A percentile compares a stretch with the other conserved stretches of the same genome.
Conservation (phyloP, 2,329 filamentous ascomycete species). For the Beauveria sp. region DNA sequence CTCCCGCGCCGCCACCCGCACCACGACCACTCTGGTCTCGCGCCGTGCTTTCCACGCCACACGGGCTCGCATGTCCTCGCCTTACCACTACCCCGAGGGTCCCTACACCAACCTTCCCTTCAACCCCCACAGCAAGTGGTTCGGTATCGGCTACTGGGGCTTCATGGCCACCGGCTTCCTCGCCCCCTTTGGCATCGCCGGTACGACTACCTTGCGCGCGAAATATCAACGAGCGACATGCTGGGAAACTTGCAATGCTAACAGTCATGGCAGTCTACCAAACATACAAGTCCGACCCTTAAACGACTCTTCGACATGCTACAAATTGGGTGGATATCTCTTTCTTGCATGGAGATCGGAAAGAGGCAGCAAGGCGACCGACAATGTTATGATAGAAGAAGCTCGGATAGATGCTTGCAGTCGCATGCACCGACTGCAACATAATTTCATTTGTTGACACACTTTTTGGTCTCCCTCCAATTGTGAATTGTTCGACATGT, state of each 20-base stretch:
- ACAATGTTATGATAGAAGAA: slow-evolving; percentile 10
- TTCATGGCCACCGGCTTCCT: slow-evolving; percentile 54
- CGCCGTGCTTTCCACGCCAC: slow-evolving; percentile 94
- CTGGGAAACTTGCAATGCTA: slow-evolving; percentile 11
- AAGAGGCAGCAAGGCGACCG: background rate
- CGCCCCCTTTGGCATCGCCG: slow-evolving; percentile 55
- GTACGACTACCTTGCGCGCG: slow-evolving; percentile 30
- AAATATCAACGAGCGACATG: background rate
- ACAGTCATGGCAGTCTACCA: slow-evolving; percentile 37
- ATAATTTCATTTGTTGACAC: slow-evolving; percentile 13
- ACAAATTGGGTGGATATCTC: background rate
- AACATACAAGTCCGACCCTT: slow-evolving; percentile 32
- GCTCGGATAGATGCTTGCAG: slow-evolving; percentile 11
- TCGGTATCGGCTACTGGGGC: slow-evolving; percentile 73
- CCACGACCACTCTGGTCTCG: slow-evolving; percentile 62
- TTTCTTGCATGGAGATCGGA: background rate
- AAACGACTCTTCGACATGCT: slow-evolving; percentile 16
- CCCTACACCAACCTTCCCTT: slow-evolving; percentile 93
- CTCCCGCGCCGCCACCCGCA: slow-evolving; percentile 59
- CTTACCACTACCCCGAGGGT: slow-evolving; percentile 98
- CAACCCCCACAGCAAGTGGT: slow-evolving; percentile 86
- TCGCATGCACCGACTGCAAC: slow-evolving; percentile 11
- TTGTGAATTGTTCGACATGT: background rate
- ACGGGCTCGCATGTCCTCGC: slow-evolving; percentile 74
- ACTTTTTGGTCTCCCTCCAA: background rate